These are phyloP conservation scores for Triadica sebifera DNA, from an alignment of 345 rosid genomes.

Conservation along the genomic window DNA sequence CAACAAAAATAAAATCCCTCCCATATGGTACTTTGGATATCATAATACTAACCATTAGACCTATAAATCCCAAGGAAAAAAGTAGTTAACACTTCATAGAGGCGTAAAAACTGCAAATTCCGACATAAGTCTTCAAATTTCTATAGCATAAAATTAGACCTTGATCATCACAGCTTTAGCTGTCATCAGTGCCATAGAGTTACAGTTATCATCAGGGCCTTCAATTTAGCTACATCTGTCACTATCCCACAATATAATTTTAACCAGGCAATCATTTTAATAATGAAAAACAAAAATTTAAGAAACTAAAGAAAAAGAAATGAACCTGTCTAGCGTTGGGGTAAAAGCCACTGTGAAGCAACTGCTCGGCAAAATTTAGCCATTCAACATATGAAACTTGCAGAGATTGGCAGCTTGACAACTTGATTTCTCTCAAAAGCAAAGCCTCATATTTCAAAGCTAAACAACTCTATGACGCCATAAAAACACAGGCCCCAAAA, in stretches of 20 bases:
- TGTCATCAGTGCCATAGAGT: not conserved
- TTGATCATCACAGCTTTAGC: not conserved
- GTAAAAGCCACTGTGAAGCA: conserved; percentile 52
- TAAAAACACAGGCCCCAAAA: not conserved
- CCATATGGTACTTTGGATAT: no score
- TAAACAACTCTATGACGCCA: conserved; percentile 51
- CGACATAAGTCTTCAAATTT: no score
- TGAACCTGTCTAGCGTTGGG: conserved; percentile 55
- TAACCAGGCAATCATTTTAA: not conserved
- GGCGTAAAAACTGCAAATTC: no score
- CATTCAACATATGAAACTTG: conserved; percentile 62
- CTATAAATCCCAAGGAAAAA: no score
- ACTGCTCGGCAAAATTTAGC: conserved; percentile 58
- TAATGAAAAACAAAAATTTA: not conserved
- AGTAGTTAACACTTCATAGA: no score
- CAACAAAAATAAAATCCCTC: no score
- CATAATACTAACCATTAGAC: no score
- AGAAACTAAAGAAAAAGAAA: not conserved
- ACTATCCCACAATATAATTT: not conserved
- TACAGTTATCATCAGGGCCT: not conserved
- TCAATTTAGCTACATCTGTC: not conserved
- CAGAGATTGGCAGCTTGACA: conserved; percentile 41
- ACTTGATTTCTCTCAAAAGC: conserved; percentile 51
- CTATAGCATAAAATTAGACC: no score
- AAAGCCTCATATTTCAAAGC: conserved; percentile 78